phyloP scores from a whole-genome alignment of 2,329 filamentous ascomycete species.

The Capronia coronata region DNA sequence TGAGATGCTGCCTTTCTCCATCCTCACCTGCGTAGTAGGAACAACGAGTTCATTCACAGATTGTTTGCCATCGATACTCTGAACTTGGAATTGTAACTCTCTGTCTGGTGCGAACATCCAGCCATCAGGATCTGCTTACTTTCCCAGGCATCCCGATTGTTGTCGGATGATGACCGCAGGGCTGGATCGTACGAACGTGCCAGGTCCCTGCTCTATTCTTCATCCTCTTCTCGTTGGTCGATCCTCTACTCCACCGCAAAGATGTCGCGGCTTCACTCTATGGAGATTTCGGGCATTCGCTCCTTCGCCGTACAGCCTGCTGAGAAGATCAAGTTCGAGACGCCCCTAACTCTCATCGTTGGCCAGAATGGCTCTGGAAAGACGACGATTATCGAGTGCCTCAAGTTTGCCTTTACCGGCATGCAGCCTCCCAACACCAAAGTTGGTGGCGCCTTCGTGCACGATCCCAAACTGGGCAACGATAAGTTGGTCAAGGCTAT shows the following conservation, averaged over 20 bases:
- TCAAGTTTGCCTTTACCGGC: slow-evolving; percentile 96
- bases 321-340: slow-evolving; percentile 80
- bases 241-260: slow-evolving; percentile 1
- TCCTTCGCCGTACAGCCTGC: slow-evolving; percentile 72
- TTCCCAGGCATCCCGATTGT: background rate
- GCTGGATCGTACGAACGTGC: background rate
- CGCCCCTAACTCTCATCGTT: slow-evolving; percentile 90
- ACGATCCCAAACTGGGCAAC: slow-evolving; percentile 81
- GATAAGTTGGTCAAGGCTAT: slow-evolving; percentile 87
- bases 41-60: background rate
- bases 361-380: slow-evolving; percentile 97
- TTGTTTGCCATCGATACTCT: background rate
- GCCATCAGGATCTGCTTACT: background rate
- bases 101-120: background rate
- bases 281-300: slow-evolving; percentile 76
- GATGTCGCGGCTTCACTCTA: slow-evolving; percentile 70
- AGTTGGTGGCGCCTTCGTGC: slow-evolving; percentile 81
- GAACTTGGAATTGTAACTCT: no score
- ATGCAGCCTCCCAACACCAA: slow-evolving; percentile 84
- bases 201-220: background rate
- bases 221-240: background rate
- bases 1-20: background rate
- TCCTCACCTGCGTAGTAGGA: background rate
- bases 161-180: background rate
- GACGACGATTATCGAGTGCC: slow-evolving; percentile 96